Percentiles rank a stretch among this genome's conserved stretches.
These are phyloP conservation scores for Pyricularia sp. DNA, from an alignment of 2,329 filamentous ascomycete genomes.

Conservation along the genomic window DNA sequence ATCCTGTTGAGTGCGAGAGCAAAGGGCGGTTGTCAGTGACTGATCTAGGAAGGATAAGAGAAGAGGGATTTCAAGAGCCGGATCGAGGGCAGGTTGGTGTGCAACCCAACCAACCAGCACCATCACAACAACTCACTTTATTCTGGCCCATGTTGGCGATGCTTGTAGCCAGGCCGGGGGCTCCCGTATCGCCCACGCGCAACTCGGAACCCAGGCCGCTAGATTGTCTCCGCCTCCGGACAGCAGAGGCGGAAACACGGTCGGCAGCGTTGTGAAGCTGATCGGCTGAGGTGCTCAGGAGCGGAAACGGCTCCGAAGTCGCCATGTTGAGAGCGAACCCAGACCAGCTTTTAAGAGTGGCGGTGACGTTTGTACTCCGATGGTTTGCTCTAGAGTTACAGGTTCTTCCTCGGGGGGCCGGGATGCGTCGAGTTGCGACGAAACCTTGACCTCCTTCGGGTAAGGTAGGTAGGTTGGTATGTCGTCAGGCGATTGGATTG, in stretches of 20 bases:
- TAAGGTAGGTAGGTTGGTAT: background rate
- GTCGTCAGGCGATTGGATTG: background rate
- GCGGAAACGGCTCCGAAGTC: slow-evolving; percentile 44
- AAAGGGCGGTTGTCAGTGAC: background rate
- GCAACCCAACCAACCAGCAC: background rate
- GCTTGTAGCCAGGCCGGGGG: slow-evolving; percentile 43
- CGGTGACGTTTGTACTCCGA: background rate
- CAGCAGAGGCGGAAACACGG: slow-evolving; percentile 19
- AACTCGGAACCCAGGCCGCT: slow-evolving; percentile 44
- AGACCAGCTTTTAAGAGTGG: background rate
- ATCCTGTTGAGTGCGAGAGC: background rate
- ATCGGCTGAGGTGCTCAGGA: slow-evolving; percentile 40
- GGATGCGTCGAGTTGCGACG: background rate
- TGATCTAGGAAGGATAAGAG: background rate
- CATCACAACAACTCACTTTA: background rate
- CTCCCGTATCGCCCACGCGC: slow-evolving; percentile 45
- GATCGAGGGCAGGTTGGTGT: background rate
- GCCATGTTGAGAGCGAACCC: slow-evolving; percentile 25
- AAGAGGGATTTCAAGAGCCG: background rate
- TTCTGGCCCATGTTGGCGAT: slow-evolving; percentile 30
- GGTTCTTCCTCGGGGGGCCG: background rate
- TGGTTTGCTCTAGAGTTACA: background rate
- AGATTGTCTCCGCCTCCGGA: slow-evolving; percentile 45
- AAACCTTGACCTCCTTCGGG: background rate
- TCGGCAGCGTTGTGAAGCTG: slow-evolving; percentile 30